A percentile compares a stretch with the other conserved stretches of the same genome.
Evolutionary conservation across 2,329 filamentous ascomycete genomes (phyloP).

Genomic region (Cordyceps pruinosa): DNA sequence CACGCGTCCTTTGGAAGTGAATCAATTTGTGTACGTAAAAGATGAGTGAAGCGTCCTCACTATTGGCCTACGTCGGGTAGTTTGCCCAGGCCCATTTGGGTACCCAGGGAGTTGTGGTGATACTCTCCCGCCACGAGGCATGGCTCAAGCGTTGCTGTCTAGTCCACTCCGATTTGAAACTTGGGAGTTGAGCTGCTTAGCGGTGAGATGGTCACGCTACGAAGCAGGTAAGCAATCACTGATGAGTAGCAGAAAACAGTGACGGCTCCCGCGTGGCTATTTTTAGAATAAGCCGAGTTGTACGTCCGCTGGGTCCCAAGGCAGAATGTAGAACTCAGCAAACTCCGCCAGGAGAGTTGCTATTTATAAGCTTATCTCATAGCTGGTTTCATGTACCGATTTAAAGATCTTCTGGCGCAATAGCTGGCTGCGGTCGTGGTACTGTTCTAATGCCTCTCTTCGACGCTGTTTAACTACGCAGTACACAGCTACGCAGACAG

Average conservation of each 20-base stretch:
- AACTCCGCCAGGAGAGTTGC: background rate
- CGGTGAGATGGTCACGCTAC: background rate
- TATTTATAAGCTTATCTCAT: conserved; percentile 1
- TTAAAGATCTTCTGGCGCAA: background rate
- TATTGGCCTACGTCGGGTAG: too few relatives aligned
- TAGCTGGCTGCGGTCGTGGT: too few relatives aligned
- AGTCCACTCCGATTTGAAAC: background rate
- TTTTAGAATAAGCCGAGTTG: background rate
- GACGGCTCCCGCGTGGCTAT: background rate
- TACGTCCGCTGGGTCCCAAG: background rate
- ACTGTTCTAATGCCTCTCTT: too few relatives aligned
- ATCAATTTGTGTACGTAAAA: background rate
- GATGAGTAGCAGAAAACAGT: background rate
- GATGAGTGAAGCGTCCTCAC: background rate
- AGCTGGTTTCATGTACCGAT: background rate
- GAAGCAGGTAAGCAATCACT: background rate
- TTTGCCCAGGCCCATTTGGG: too few relatives aligned
- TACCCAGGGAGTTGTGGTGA: background rate
- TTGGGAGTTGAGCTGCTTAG: background rate
- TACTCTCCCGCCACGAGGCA: background rate
- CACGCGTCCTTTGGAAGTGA: background rate
- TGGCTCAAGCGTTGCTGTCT: too few relatives aligned
- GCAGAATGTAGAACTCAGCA: background rate
- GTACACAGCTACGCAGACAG: too few relatives aligned
- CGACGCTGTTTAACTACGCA: too few relatives aligned